phyloP scores from a whole-genome alignment of 2,329 filamentous ascomycete species.

The Macrophomina tecta region DNA sequence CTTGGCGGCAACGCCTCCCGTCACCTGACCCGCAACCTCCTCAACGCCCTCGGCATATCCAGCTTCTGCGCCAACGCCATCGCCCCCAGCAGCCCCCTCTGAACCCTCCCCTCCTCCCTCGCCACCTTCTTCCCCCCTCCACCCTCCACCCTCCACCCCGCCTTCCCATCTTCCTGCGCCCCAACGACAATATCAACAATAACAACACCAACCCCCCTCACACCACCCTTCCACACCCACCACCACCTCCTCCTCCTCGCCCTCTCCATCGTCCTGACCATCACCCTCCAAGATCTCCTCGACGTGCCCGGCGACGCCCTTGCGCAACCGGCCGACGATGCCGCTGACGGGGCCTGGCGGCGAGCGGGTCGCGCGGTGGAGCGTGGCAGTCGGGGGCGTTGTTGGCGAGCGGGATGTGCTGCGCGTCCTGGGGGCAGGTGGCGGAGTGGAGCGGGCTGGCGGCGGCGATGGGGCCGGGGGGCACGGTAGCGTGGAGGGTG shows the following conservation, averaged over 20 bases:
- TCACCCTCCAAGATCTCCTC: slow-evolving; percentile 36
- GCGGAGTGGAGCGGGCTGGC: background rate
- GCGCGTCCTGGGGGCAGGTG: background rate
- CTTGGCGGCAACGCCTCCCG: slow-evolving; percentile 40
- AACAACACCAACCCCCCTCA: too few relatives aligned
- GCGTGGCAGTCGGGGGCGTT: background rate
- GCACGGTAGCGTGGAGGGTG: background rate
- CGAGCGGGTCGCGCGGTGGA: background rate
- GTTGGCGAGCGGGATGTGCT: background rate
- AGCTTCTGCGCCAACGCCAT: slow-evolving; percentile 6
- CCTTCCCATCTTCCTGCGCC: background rate
- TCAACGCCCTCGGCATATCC: slow-evolving; percentile 35
- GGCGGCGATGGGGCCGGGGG: background rate
- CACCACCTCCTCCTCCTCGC: slow-evolving; percentile 3
- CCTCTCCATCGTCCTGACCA: slow-evolving; percentile 34
- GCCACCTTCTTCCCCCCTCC: background rate
- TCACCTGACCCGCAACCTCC: slow-evolving; percentile 45
- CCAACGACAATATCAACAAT: too few relatives aligned
- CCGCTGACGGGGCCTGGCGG: slow-evolving; percentile 30
- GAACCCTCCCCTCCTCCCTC: background rate
- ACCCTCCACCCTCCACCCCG: background rate
- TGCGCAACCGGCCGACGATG: slow-evolving; percentile 30
- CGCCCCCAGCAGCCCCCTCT: background rate
- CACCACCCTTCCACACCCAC: too few relatives aligned
- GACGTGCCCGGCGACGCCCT: slow-evolving; percentile 35